Conservation (phyloP, 2,329 filamentous ascomycete species). For the Cercospora citrullina region DNA sequence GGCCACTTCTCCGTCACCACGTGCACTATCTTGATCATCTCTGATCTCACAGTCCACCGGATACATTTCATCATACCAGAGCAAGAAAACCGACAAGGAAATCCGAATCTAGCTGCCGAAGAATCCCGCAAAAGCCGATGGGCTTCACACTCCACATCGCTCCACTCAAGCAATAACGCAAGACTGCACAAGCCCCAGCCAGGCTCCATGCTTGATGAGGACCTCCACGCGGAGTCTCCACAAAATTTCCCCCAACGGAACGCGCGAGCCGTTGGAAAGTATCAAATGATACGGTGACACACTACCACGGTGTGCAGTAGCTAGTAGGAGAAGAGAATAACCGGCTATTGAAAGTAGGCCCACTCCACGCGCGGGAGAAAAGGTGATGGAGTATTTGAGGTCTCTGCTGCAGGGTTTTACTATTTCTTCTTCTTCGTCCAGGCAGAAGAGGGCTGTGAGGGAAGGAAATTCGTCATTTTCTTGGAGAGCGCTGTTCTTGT, state of each 20-base stretch:
- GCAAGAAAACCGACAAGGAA: background rate
- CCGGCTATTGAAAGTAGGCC: background rate
- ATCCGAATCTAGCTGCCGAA: conserved; percentile 1
- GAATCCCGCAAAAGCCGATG: conserved; percentile 7
- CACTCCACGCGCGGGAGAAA: background rate
- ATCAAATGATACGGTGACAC: conserved; percentile 12
- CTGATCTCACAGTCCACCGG: background rate
- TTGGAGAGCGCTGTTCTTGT: background rate
- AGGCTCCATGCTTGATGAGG: background rate
- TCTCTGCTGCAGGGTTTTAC: conserved; percentile 1
- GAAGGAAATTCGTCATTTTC: background rate
- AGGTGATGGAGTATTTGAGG: conserved; percentile 10
- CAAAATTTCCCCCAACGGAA: background rate
- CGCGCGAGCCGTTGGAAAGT: background rate
- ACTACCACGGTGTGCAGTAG: background rate
- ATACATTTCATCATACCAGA: background rate
- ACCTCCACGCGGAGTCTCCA: conserved; percentile 15
- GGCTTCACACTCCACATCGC: background rate
- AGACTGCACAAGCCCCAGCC: conserved; percentile 2
- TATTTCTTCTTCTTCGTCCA: background rate
- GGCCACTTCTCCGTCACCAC: background rate
- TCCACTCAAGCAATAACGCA: conserved; percentile 6
- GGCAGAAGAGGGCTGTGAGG: conserved; percentile 3
- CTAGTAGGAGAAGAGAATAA: background rate
- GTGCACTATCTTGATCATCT: background rate